Base-by-base conservation (phyloP, 768 basidiomycete genomes). In the Boletus edulis region DNA sequence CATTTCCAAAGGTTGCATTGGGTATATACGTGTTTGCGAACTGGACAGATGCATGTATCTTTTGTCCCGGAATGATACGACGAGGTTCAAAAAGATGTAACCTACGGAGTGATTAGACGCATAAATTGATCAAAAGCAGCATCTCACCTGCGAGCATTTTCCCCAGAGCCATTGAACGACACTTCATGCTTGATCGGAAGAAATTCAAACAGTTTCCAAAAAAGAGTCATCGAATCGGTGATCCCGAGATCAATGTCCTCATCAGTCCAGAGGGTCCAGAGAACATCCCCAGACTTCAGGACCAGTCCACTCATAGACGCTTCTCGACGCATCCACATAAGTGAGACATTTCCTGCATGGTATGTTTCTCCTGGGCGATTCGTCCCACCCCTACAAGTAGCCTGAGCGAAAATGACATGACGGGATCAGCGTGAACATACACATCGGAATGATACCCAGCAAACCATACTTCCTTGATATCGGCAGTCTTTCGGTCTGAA, bases 381-480 rank as follows among this genome's bases (percentile, higher is more conserved):
- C 13, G 5, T 54, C n/a, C 53, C 53, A 29, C 53, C 53, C 11
- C 53, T 54, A 27, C 40, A 37, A 27, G 22, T n/a, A 37, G 11
- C 5, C 3, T 48, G 32, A 48, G 53, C 13, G 5, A 20, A 8
- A 13, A 41, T 22, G n/a, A 13, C 34, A 43, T 12, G 32, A 35
- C 2, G 7, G 35, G n/a, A 37, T 43, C 32, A 12, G 2, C 13
- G 7, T 18, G 35, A 10, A 37, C 53, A 18, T 48, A 54, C 53
- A 54, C 53, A 29, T 54, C 53, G 34, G 53, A 54, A 43, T 54
- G 53, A 10, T 4, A 27, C 34, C 53, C 53, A 29, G 53, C 46
- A 43, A 54, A 54, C 53, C 53, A 54, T 7, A 54, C 53, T 29
- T 54, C 53, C 24, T 54, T 54, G 15, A 54, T 54, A 35, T 54